A percentile compares a stretch with the other conserved stretches of the same genome.
Evolutionary conservation across 345 rosid species (phyloP).

Genomic region (Kandelia obovata): DNA sequence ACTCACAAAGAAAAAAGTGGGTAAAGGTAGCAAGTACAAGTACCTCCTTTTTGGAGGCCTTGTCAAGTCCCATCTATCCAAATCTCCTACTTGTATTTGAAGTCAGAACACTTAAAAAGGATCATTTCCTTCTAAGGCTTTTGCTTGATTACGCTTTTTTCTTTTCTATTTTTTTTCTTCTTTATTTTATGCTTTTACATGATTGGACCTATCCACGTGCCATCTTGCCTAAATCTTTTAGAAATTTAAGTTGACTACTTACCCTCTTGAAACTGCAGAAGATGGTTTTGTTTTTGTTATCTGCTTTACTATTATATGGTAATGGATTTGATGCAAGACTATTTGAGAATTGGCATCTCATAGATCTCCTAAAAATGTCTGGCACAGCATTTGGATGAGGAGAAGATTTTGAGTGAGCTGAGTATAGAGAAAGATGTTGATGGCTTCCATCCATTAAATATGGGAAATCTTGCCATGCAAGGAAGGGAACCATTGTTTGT

Average conservation of each 20-base stretch:
- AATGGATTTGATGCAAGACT: slow-evolving; percentile 22
- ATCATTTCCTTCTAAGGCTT: not conserved
- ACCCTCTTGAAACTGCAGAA: not conserved
- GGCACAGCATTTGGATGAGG: slow-evolving; percentile 83
- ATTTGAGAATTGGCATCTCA: slow-evolving; percentile 18
- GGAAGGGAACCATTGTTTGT: slow-evolving; percentile 86
- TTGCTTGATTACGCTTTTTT: not conserved
- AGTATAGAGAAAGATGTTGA: slow-evolving; percentile 49
- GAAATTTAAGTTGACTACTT: not conserved
- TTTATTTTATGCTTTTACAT: not conserved
- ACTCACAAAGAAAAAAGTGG: too few species aligned
- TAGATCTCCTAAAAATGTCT: slow-evolving; percentile 13
- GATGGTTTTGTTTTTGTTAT: slow-evolving; percentile 6
- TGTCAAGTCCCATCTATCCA: not conserved
- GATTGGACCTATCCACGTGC: not conserved
- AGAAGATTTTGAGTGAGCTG: slow-evolving; percentile 59
- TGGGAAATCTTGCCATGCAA: not conserved
- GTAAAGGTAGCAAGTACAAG: too few species aligned
- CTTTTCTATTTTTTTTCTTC: not conserved
- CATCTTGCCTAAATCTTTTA: not conserved
- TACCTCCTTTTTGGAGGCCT: slow-evolving; percentile 2
- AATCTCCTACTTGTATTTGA: not conserved
- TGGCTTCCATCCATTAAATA: slow-evolving; percentile 3
- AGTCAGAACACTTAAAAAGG: not conserved
- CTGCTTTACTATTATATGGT: slow-evolving; percentile 3